Evolutionary conservation across 2,329 filamentous ascomycete species (phyloP), one percentile per base, ranked within the genome.

Genomic region (Pochonia chlamydosporia): DNA sequence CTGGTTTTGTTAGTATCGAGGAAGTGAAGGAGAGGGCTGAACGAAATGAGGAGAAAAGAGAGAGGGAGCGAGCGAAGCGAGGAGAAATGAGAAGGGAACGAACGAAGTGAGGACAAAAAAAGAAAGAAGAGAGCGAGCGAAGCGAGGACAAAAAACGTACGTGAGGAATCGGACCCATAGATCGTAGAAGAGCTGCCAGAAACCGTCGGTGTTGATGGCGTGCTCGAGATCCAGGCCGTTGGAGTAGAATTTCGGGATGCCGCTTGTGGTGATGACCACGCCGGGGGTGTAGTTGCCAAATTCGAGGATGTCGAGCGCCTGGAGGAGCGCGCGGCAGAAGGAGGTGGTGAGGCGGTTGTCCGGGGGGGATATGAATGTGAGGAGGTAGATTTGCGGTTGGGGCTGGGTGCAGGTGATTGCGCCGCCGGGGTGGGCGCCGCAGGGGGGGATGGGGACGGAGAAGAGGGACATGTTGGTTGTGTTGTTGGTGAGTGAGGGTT

Each of bases 201-300:
- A 92, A 3, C 73, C 73, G 2, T 79, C 73, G 1, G 78, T 79
- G 25, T 67, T 64, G 28, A 73, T 59, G n/a, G 82, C 84, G 60
- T 87, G 78, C 33, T 81, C 74, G 13, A 91, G 76, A 63, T 93
- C 86, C n/a, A 93, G 75, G 0, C 88, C 88, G 67, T 92, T 92
- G 63, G 78, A 84, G 70, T 86, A 93, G 73, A 92, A 92, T 61
- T 93, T 93, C 44, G 72, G 63, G 49, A 91, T 85, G 41, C 75
- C 79, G 36, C 82, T 87, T 0, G 87, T 92, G 5, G 87, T 92
- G 49, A 91, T 71, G 13, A 93, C 74, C 5, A 91, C 87, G 44
- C 88, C 88, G n/a, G 78, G 76, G 1, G 78, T 73, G 57, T 85
- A 74, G 41, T 62, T 57, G 46, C 74, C 75, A 49, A 82, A 77